Evolutionary conservation across 768 basidiomycete genomes (phyloP), one percentile per base, ranked within the genome.

Genomic region (Boletus tomentosulus): DNA sequence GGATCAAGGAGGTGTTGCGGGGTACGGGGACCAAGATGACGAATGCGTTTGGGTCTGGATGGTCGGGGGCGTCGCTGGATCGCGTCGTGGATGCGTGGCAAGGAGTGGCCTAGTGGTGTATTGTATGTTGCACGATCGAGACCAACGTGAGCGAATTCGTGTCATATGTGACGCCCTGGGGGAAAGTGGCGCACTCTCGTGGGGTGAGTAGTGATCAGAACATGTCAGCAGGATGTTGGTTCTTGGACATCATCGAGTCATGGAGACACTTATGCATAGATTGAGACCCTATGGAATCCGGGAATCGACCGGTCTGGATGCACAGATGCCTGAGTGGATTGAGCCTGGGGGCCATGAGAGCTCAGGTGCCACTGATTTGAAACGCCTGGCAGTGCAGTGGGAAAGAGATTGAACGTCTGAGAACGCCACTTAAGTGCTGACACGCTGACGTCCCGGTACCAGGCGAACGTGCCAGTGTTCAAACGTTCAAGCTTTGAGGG

Each of bases 1-100:
- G 85, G 0, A 92, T 98, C 57, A 86, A 83, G 61, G 89, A 95
- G 64, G 92, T 97, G 9, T 66, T 97, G 56, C 88, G 92, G 63
- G 82, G 84, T 0, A 89, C 94, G 0, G 95, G 95, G 2, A 82
- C 83, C 0, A 93, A 90, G 63, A 80, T 89, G 79, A 83, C 82
- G 22, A 83, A 84, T 6, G 76, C 80, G 11, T 67, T 87, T 25
- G 87, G 84, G 4, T 79, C 83, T 0, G 88, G 86, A 8, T 91
- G 89, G 89, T 80, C 82, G n/a, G 77, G 82, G 13, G 74, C 79
- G 50, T 85, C 83, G 4, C 63, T 91, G 54, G 81, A 87, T 59
- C 85, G 88, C 53, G 74, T 89, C 28, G 73, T 88, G 30, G 73
- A 73, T 4, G 74, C 76, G 2, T 90, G 87, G 88, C 66, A 64